Conservation (phyloP, 2,329 filamentous ascomycete species). For the Daldinia sp. region DNA sequence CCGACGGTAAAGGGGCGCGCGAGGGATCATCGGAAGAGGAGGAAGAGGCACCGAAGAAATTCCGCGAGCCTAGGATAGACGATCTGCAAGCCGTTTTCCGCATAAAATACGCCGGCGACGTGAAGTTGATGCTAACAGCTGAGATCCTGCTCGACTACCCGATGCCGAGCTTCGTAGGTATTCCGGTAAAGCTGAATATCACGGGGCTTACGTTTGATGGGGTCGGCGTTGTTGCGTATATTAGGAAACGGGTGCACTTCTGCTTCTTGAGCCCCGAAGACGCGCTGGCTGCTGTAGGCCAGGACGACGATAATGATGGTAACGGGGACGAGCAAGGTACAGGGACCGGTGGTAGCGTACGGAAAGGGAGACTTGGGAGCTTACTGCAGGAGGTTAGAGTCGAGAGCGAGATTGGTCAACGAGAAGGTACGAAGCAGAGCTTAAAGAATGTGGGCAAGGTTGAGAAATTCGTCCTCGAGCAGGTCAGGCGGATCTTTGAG, state of each 20-base stretch:
- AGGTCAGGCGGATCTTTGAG: slow-evolving; percentile 96
- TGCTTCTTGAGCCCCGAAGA: slow-evolving; percentile 96
- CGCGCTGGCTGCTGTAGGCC: slow-evolving; percentile 77
- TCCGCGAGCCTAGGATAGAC: slow-evolving; percentile 81
- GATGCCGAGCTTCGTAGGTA: slow-evolving; percentile 97
- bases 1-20: slow-evolving; percentile 36
- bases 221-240: slow-evolving; percentile 90
- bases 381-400: slow-evolving; percentile 93
- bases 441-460: slow-evolving; percentile 99
- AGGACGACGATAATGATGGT: slow-evolving; percentile 56
- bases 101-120: slow-evolving; percentile 88
- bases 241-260: slow-evolving; percentile 89
- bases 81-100: slow-evolving; percentile 94
- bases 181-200: slow-evolving; percentile 93
- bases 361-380: slow-evolving; percentile 70
- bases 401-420: slow-evolving; percentile 96
- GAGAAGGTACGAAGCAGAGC: slow-evolving; percentile 91
- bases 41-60: slow-evolving; percentile 60
- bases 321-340: slow-evolving; percentile 39
- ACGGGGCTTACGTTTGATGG: slow-evolving; percentile 96
- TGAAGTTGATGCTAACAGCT: slow-evolving; percentile 89
- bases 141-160: slow-evolving; percentile 98
- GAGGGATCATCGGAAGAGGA: slow-evolving; percentile 42
- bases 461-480: slow-evolving; percentile 95
- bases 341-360: slow-evolving; percentile 39